These are phyloP conservation scores for Cutaneotrichosporon mucoides DNA, from an alignment of 1,284 basidiomycete genomes.

Conservation along the genomic window DNA sequence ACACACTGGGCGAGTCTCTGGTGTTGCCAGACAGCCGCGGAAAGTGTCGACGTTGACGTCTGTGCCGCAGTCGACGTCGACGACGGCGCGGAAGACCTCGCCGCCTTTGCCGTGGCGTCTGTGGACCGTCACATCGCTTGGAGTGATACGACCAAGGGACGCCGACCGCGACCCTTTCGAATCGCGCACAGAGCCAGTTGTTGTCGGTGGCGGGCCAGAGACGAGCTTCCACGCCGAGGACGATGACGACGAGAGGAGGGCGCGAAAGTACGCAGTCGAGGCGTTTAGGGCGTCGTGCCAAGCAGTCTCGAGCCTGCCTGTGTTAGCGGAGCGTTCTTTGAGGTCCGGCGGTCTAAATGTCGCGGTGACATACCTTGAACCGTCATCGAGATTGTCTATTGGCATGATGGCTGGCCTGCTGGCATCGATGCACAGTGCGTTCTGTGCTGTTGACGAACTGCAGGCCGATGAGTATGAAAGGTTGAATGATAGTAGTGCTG, in stretches of 20 bases:
- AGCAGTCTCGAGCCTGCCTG: slow-evolving; percentile 42
- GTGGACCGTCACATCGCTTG: slow-evolving; percentile 50
- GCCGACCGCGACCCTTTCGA: slow-evolving; percentile 22
- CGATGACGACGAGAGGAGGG: slow-evolving; percentile 43
- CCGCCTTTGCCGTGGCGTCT: slow-evolving; percentile 53
- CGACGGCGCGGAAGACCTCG: slow-evolving; percentile 76
- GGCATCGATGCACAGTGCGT: neutral
- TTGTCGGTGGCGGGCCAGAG: slow-evolving; percentile 30
- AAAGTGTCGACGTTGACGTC: slow-evolving; percentile 70
- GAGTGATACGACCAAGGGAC: slow-evolving; percentile 36
- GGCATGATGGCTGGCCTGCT: slow-evolving; percentile 4
- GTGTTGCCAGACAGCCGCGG: slow-evolving; percentile 74
- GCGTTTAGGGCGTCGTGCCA: slow-evolving; percentile 44
- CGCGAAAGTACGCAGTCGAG: slow-evolving; percentile 44
- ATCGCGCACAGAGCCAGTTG: slow-evolving; percentile 12
- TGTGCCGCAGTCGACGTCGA: slow-evolving; percentile 68
- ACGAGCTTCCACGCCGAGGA: slow-evolving; percentile 50
- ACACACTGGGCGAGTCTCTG: slow-evolving; percentile 75
- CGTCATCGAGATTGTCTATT: slow-evolving; percentile 36
- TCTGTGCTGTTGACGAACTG: neutral
- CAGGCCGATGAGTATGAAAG: neutral
- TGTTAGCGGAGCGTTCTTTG: no score
- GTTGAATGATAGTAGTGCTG: no score
- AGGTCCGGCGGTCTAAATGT: no score
- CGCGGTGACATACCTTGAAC: slow-evolving; percentile 37